phyloP scores from a whole-genome alignment of 2,329 filamentous ascomycete genomes.

The Didymella exigua region DNA sequence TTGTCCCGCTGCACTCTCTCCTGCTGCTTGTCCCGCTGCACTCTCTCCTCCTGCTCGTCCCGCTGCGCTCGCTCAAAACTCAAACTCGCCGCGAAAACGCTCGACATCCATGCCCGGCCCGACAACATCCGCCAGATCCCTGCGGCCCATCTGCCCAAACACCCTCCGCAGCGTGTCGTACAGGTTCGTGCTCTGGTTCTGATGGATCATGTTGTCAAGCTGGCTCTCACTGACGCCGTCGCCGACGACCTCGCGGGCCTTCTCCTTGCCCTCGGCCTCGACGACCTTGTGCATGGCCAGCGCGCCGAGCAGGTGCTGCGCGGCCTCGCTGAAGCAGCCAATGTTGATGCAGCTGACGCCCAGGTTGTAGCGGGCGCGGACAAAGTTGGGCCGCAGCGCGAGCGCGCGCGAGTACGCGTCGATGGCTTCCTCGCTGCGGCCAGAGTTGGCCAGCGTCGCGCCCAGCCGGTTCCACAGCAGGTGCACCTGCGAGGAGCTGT shows the following conservation, averaged over 20 bases:
- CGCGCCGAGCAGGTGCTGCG: slow-evolving; percentile 88
- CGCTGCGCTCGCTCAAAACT: too few relatives aligned
- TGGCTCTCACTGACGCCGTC: slow-evolving; percentile 69
- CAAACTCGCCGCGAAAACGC: slow-evolving; percentile 86
- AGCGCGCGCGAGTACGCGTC: slow-evolving; percentile 94
- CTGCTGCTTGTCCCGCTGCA: too few relatives aligned
- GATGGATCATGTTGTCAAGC: slow-evolving; percentile 84
- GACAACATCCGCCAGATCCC: slow-evolving; percentile 87
- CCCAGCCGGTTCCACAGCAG: slow-evolving; percentile 97
- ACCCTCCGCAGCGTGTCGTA: slow-evolving; percentile 93
- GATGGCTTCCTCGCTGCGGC: slow-evolving; percentile 93
- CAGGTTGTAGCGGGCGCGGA: slow-evolving; percentile 94
- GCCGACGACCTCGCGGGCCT: slow-evolving; percentile 78
- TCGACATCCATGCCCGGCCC: slow-evolving; percentile 90
- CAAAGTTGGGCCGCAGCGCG: slow-evolving; percentile 90
- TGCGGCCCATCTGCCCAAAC: slow-evolving; percentile 93
- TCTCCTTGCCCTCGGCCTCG: slow-evolving; percentile 81
- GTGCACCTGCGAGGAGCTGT: slow-evolving; percentile 85
- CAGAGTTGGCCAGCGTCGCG: slow-evolving; percentile 92
- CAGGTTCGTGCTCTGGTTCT: slow-evolving; percentile 95
- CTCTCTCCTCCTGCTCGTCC: too few relatives aligned
- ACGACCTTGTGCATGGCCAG: slow-evolving; percentile 95
- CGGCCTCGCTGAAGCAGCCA: slow-evolving; percentile 90
- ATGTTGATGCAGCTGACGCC: slow-evolving; percentile 98
- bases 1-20: too few relatives aligned